Evolutionary conservation across 345 rosid species (phyloP).

Genomic region (Mallotus nudiflorus): DNA sequence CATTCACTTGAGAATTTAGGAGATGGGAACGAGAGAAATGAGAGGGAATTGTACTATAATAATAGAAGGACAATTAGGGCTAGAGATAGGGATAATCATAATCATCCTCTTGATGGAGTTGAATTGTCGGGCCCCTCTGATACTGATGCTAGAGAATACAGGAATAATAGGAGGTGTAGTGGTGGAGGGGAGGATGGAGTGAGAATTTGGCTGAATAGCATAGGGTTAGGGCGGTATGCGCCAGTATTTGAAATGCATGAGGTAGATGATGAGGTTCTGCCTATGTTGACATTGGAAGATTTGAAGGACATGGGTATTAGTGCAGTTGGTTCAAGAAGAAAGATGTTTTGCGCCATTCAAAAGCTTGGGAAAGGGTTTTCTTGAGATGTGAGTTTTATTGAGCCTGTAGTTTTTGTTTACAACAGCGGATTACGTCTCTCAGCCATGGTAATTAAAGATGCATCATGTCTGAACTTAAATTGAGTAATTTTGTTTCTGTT

Average conservation of each 20-base stretch:
- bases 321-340: constrained; percentile 87
- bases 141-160: constrained; percentile 45
- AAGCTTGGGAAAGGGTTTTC: constrained; percentile 78
- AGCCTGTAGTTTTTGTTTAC: constrained; percentile 24
- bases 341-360: constrained; percentile 75
- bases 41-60: constrained; percentile 32
- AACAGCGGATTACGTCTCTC: constrained; percentile 30
- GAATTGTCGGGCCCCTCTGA: constrained; percentile 60
- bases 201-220: constrained; percentile 60
- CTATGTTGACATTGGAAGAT: constrained; percentile 81
- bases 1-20: constrained; percentile 60
- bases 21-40: constrained; percentile 51
- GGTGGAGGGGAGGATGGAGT: constrained; percentile 53
- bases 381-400: constrained; percentile 28
- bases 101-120: constrained; percentile 35
- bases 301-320: constrained; percentile 88
- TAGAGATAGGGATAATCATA: constrained; percentile 10
- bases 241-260: constrained; percentile 85
- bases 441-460: constrained; percentile 52
- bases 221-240: constrained; percentile 75
- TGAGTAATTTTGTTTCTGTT: constrained; percentile 22
- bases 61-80: constrained; percentile 34
- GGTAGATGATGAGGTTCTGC: constrained; percentile 82
- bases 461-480: constrained; percentile 45
- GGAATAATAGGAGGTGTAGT: constrained; percentile 30